Evolutionary conservation across 345 rosid species (phyloP).

Genomic region (Rubroshorea leprosula): DNA sequence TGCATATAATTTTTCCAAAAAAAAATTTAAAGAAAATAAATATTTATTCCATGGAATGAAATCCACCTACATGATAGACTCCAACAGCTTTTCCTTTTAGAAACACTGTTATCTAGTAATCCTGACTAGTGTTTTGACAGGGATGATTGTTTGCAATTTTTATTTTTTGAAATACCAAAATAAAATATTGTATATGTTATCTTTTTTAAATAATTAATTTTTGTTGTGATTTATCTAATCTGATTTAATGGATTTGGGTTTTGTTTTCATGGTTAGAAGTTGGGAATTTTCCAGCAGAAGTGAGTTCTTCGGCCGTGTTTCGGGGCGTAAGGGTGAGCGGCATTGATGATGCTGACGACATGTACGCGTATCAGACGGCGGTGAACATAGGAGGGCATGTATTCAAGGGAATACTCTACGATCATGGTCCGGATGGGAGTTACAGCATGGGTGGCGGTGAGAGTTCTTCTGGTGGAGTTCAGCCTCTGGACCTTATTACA

Average conservation of each 20-base stretch:
- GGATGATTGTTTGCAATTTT: constrained; percentile 22
- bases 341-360: constrained; percentile 64
- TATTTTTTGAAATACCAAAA: too few relatives aligned
- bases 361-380: constrained; percentile 79
- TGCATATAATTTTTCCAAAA: constrained; percentile 6
- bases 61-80: constrained; percentile 5
- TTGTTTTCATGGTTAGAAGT: constrained; percentile 40
- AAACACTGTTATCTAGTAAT: constrained; percentile 30
- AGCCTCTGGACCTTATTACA: constrained; percentile 9
- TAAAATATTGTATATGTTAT: too few relatives aligned
- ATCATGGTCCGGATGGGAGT: constrained; percentile 69
- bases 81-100: constrained; percentile 6
- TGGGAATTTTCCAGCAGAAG: constrained; percentile 66
- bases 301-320: constrained; percentile 62
- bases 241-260: neutral
- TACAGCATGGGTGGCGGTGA: constrained; percentile 9
- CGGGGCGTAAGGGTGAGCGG: constrained; percentile 72
- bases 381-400: constrained; percentile 84
- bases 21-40: constrained; percentile 2
- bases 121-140: constrained; percentile 32
- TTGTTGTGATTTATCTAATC: neutral
- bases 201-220: neutral
- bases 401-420: constrained; percentile 87
- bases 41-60: constrained; percentile 24
- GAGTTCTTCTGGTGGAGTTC: constrained; percentile 53